A percentile compares a stretch with the other conserved stretches of the same genome.
Evolutionary conservation across 129 eudicot species (phyloP).

Genomic region (Mikania micrantha): DNA sequence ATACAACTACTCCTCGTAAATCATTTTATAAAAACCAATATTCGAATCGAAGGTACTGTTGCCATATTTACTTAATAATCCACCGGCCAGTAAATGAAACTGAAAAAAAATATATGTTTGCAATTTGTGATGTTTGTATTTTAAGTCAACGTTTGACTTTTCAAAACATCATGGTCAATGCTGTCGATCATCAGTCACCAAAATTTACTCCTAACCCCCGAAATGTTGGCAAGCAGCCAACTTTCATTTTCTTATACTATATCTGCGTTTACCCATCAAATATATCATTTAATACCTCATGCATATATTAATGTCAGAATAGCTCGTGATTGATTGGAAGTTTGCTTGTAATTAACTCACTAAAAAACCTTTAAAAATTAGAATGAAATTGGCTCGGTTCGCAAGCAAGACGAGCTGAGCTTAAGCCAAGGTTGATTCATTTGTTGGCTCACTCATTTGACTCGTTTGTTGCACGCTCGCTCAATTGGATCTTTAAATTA

Average conservation of each 20-base stretch:
- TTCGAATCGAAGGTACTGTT: not conserved
- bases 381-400: too few relatives aligned
- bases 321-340: too few relatives aligned
- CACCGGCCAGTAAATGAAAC: not conserved
- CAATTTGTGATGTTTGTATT: not conserved
- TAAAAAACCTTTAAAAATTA: too few relatives aligned
- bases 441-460: too few relatives aligned
- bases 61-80: not conserved
- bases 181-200: conserved; percentile 7
- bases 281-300: too few relatives aligned
- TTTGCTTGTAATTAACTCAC: too few relatives aligned
- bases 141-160: not conserved
- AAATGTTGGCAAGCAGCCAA: conserved; percentile 14
- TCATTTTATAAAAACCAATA: not conserved
- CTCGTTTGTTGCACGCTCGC: too few relatives aligned
- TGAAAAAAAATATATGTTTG: not conserved
- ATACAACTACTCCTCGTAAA: not conserved
- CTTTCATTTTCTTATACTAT: not conserved
- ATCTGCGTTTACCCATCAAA: not conserved
- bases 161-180: not conserved
- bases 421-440: too few relatives aligned
- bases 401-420: too few relatives aligned
- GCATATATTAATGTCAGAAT: too few relatives aligned
- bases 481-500: too few relatives aligned
- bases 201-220: conserved; percentile 1